A percentile compares a stretch with the other conserved stretches of the same genome.
phyloP scores from a whole-genome alignment of 768 basidiomycete genomes.

The Serendipita sp. region DNA sequence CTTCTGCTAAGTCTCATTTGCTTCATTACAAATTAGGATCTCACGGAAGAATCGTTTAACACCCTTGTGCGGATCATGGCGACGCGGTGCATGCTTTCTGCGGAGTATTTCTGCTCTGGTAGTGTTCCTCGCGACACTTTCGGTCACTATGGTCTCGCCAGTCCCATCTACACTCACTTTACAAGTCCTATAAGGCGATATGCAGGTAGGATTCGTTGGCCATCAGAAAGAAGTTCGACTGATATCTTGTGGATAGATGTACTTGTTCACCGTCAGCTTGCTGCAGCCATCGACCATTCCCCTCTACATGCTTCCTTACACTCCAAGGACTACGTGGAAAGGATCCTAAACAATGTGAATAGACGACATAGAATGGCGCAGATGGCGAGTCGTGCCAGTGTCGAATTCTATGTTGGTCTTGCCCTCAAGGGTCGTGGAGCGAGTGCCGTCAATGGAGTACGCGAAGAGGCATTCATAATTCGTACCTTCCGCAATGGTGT shows the following conservation, averaged over 20 bases:
- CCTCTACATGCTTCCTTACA: slow-evolving; percentile 79
- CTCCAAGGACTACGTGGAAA: slow-evolving; percentile 77
- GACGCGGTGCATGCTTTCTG: slow-evolving; percentile 93
- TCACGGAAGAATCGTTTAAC: slow-evolving; percentile 78
- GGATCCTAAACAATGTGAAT: slow-evolving; percentile 73
- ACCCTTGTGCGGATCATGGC: slow-evolving; percentile 98
- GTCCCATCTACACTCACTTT: slow-evolving; percentile 94
- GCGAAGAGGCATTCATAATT: slow-evolving; percentile 85
- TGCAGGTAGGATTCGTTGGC: slow-evolving; percentile 42
- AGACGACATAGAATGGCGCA: slow-evolving; percentile 90
- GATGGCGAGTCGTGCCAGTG: slow-evolving; percentile 90
- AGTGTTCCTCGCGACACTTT: slow-evolving; percentile 86
- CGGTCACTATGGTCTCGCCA: slow-evolving; percentile 95
- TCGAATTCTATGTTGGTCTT: slow-evolving; percentile 94
- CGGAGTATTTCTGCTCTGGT: slow-evolving; percentile 96
- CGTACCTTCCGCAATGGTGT: slow-evolving; percentile 88
- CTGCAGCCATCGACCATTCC: slow-evolving; percentile 73
- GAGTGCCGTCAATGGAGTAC: slow-evolving; percentile 28
- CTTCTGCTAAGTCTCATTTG: slow-evolving; percentile 7
- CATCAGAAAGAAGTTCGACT: background rate
- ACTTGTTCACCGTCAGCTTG: slow-evolving; percentile 81
- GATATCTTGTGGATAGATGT: slow-evolving; percentile 42
- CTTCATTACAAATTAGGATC: slow-evolving; percentile 51
- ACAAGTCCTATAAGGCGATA: slow-evolving; percentile 96
- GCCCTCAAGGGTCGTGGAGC: slow-evolving; percentile 58